Percentiles rank a stretch among this genome's conserved stretches.
Conservation (phyloP, 352 stramenopile genomes). For the Elongisporangium undulatum region DNA sequence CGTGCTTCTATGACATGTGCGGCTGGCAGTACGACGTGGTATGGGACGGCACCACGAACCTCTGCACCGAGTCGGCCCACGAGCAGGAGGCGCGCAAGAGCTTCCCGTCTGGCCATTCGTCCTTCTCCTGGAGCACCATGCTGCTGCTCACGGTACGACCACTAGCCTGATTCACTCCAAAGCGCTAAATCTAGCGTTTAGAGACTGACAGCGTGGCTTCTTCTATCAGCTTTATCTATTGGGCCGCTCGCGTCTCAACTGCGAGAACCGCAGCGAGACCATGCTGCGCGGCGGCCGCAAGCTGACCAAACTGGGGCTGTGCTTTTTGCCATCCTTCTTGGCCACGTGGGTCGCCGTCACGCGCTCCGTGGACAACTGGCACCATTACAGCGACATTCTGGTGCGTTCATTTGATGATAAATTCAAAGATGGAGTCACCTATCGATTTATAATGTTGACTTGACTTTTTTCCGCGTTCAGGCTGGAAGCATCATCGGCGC, state of each 20-base stretch:
- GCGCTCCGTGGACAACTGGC: constrained; percentile 76
- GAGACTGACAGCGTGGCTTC: no score
- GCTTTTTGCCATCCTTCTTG: constrained; percentile 49
- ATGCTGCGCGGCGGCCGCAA: constrained; percentile 31
- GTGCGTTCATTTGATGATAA: constrained; percentile 2
- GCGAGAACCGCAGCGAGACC: constrained; percentile 38
- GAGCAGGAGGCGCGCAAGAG: constrained; percentile 66
- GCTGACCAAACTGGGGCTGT: constrained; percentile 59
- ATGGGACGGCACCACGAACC: constrained; percentile 64
- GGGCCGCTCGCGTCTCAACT: constrained; percentile 56
- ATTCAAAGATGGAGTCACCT: no score
- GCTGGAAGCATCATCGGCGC: constrained; percentile 44
- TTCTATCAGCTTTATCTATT: constrained; percentile 78
- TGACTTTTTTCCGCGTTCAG: no score
- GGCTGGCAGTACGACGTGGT: constrained; percentile 56
- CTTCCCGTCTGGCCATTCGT: constrained; percentile 72
- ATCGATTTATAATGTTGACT: not conserved
- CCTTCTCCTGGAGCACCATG: constrained; percentile 61
- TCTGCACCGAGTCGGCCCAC: constrained; percentile 38
- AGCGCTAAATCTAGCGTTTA: no score
- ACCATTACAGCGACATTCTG: constrained; percentile 74
- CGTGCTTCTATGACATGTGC: constrained; percentile 77
- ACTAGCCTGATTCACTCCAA: no score
- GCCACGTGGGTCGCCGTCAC: constrained; percentile 66
- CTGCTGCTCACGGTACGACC: constrained; percentile 68